phyloP scores from a whole-genome alignment of 768 basidiomycete species.

The Calocybe cyanea region DNA sequence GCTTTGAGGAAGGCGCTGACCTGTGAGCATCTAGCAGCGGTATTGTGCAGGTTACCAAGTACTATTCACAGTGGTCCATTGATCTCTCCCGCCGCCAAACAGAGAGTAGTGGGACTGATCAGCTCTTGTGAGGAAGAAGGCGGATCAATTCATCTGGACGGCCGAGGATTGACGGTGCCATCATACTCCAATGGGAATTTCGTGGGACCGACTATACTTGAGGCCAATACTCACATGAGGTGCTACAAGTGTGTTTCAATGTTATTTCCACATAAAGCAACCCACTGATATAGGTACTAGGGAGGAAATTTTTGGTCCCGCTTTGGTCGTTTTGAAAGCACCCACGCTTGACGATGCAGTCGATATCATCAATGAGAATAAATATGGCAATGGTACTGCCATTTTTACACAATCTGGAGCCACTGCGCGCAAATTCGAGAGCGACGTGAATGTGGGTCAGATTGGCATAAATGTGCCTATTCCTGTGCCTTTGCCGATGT shows the following conservation, averaged over 20 bases:
- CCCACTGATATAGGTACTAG: slow-evolving; percentile 33
- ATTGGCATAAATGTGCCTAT: slow-evolving; percentile 93
- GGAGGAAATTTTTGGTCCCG: slow-evolving; percentile 95
- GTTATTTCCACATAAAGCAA: slow-evolving; percentile 3
- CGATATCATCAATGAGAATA: slow-evolving; percentile 83
- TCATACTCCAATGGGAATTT: slow-evolving; percentile 89
- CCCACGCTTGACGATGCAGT: slow-evolving; percentile 89
- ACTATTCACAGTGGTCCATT: slow-evolving; percentile 56
- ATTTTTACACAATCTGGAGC: slow-evolving; percentile 97
- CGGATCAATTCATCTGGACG: slow-evolving; percentile 84
- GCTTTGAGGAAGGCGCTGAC: slow-evolving; percentile 86
- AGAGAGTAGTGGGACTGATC: slow-evolving; percentile 72
- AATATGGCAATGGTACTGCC: slow-evolving; percentile 91
- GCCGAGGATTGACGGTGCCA: slow-evolving; percentile 62
- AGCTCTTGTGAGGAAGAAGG: slow-evolving; percentile 74
- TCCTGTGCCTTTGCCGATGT: slow-evolving; percentile 91
- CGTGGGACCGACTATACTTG: slow-evolving; percentile 88
- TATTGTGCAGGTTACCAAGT: slow-evolving; percentile 4
- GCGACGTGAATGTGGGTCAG: slow-evolving; percentile 83
- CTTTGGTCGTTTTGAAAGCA: slow-evolving; percentile 70
- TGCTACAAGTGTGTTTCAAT: slow-evolving; percentile 69
- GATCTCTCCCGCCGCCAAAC: slow-evolving; percentile 80
- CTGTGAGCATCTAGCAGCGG: slow-evolving; percentile 41
- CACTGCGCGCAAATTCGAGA: slow-evolving; percentile 91
- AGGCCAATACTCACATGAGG: slow-evolving; percentile 77